Evolutionary conservation across 1,284 basidiomycete genomes (phyloP).

Genomic region (Ceratobasidium theobromae): DNA sequence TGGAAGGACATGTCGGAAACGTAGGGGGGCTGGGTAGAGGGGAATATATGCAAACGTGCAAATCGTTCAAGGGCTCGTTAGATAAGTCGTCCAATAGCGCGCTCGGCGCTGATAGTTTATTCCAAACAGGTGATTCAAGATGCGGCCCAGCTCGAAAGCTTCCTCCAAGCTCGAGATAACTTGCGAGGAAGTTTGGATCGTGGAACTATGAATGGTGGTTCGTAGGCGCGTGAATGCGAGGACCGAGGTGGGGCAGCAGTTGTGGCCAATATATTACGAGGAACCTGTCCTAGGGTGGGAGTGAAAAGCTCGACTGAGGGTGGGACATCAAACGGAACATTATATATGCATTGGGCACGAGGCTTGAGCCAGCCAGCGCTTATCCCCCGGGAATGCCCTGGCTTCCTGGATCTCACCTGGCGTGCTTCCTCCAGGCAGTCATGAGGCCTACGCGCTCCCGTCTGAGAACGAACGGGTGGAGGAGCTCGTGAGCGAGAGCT

Average conservation of each 20-base stretch:
- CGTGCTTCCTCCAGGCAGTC: constrained; percentile 10
- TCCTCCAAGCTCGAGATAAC: constrained; percentile 25
- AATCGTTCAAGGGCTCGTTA: not conserved
- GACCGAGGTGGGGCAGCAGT: not conserved
- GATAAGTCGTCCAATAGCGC: not conserved
- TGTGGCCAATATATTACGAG: constrained; percentile 20
- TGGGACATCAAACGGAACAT: not conserved
- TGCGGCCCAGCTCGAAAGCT: constrained; percentile 12
- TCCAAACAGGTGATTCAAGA: not conserved
- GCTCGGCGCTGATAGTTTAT: constrained; percentile 28
- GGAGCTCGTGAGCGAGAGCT: constrained; percentile 6
- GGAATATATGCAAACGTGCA: not conserved
- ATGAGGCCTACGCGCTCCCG: constrained; percentile 3
- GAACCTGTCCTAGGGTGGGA: constrained; percentile 26
- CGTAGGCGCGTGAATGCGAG: not conserved
- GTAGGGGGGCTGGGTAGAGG: not conserved
- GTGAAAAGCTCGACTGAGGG: constrained; percentile 19
- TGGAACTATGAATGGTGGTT: constrained; percentile 13
- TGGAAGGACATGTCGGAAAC: constrained; percentile 22
- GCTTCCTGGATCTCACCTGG: not conserved
- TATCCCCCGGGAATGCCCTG: not conserved
- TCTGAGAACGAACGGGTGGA: constrained; percentile 12
- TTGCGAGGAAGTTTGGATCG: constrained; percentile 19
- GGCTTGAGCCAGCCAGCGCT: not conserved
- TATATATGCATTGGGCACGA: constrained; percentile 26